Evolutionary conservation across 495 filamentous ascomycete species (phyloP), one percentile per base, ranked within the genome.

Genomic region (Aspergillus funiculosus): DNA sequence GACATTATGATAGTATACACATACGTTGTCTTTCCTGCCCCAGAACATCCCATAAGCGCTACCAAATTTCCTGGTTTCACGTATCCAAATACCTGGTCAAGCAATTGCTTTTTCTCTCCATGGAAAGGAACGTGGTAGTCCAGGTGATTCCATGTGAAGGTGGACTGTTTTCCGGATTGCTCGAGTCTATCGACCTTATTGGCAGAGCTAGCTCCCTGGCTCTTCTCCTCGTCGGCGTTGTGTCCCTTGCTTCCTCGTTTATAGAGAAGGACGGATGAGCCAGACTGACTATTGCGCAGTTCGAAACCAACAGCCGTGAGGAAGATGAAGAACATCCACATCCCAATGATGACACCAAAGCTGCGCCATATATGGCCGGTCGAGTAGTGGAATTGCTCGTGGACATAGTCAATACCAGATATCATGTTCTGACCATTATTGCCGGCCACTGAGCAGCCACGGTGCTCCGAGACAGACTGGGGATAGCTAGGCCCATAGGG

Each of bases 1-100:
- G 1, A 73, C 77, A n/a, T 81, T 77, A 1, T 72, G 78, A 25
- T 10, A 19, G n/a, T 26, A 1, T 18, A 15, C 2, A 88, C 66
- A 5, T 82, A 71, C 1, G 87, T 90, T 3, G 87, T 92, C 53
- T 92, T 92, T 37, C 87, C 87, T n/a, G 87, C 87, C 10, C 87
- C 87, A 1, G 83, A 87, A 7, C 80, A 82, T 18, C 87, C 87
- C 86, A 89, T 89, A 10, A 91, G 65, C 2, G 86, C 87, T 1
- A 86, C 89, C 19, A 92, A 68, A 51, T 84, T 72, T 3, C 87
- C 87, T 2, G 87, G 87, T 52, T 84, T 82, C 27, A 89, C 86
- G 51, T 81, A 91, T 8, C 87, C 86, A 54, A 77, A 86, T 2
- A 91, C 78, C 52, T 83, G 73, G 44, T 87, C 77, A 7, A 92